Conservation (phyloP, 1,284 basidiomycete genomes). For the Agaricales sp. region DNA sequence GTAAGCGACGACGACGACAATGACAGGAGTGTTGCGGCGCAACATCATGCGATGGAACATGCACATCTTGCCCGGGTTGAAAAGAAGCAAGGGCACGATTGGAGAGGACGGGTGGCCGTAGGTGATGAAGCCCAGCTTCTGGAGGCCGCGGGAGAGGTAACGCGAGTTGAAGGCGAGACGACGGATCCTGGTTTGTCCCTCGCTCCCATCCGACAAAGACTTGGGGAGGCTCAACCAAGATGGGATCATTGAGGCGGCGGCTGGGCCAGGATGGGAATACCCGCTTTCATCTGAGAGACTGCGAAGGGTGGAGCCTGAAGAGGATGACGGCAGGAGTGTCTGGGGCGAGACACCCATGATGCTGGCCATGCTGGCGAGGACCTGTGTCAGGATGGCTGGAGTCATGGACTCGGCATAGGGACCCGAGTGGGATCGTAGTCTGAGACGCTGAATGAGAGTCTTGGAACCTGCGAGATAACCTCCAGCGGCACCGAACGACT, state of each 20-base stretch:
- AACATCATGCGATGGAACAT: constrained; percentile 87
- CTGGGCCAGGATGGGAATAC: constrained; percentile 50
- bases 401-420: constrained; percentile 88
- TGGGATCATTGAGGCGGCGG: constrained; percentile 50
- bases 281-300: constrained; percentile 19
- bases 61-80: constrained; percentile 90
- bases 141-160: constrained; percentile 82
- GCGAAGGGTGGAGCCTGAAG: constrained; percentile 19
- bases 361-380: constrained; percentile 87
- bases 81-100: constrained; percentile 89
- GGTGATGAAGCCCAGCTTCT: constrained; percentile 94
- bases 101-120: constrained; percentile 90
- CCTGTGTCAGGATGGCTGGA: constrained; percentile 86
- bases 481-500: constrained; percentile 96
- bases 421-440: constrained; percentile 77
- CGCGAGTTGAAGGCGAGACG: constrained; percentile 93
- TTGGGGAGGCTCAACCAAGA: constrained; percentile 66
- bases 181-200: constrained; percentile 76
- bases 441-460: constrained; percentile 71
- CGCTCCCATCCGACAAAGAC: constrained; percentile 65
- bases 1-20: constrained; percentile 86
- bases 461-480: constrained; percentile 91
- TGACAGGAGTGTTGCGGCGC: constrained; percentile 69
- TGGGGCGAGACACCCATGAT: constrained; percentile 80
- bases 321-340: constrained; percentile 20